These are phyloP conservation scores for Verticillium alfalfae DNA, from an alignment of 2,329 filamentous ascomycete genomes.

Conservation along the genomic window DNA sequence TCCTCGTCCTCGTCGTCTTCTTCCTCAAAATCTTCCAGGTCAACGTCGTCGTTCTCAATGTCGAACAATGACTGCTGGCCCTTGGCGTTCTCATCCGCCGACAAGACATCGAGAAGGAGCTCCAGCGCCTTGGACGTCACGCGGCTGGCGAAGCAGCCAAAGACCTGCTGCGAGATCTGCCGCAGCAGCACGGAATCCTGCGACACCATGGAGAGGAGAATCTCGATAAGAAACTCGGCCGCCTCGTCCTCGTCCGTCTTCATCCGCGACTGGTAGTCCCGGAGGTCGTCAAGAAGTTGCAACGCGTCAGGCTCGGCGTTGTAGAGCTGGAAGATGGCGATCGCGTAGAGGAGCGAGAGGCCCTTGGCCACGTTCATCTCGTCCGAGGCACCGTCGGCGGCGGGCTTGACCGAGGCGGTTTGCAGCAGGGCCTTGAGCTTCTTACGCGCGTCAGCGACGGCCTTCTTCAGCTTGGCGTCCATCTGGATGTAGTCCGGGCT, in stretches of 20 bases:
- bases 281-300: slow-evolving; percentile 75
- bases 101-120: slow-evolving; percentile 61
- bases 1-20: slow-evolving; percentile 30
- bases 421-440: slow-evolving; percentile 49
- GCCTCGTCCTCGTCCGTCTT: slow-evolving; percentile 48
- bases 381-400: slow-evolving; percentile 19
- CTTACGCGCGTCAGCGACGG: slow-evolving; percentile 45
- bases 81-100: slow-evolving; percentile 71
- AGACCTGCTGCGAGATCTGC: slow-evolving; percentile 83
- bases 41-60: slow-evolving; percentile 55
- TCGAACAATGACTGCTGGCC: slow-evolving; percentile 86
- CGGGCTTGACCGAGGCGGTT: slow-evolving; percentile 15
- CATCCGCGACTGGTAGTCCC: slow-evolving; percentile 65
- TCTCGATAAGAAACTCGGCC: slow-evolving; percentile 74
- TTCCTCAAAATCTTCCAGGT: slow-evolving; percentile 35
- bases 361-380: slow-evolving; percentile 49
- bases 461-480: slow-evolving; percentile 48
- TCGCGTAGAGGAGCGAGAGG: slow-evolving; percentile 74
- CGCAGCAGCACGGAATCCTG: slow-evolving; percentile 80
- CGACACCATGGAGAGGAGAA: slow-evolving; percentile 83
- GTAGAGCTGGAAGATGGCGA: slow-evolving; percentile 84
- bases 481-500: slow-evolving; percentile 46
- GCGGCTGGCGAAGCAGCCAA: slow-evolving; percentile 71
- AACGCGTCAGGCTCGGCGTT: slow-evolving; percentile 84
- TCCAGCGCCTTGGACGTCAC: slow-evolving; percentile 70